Conservation (phyloP, 352 stramenopile genomes). For the Globisporangium iwayamae region DNA sequence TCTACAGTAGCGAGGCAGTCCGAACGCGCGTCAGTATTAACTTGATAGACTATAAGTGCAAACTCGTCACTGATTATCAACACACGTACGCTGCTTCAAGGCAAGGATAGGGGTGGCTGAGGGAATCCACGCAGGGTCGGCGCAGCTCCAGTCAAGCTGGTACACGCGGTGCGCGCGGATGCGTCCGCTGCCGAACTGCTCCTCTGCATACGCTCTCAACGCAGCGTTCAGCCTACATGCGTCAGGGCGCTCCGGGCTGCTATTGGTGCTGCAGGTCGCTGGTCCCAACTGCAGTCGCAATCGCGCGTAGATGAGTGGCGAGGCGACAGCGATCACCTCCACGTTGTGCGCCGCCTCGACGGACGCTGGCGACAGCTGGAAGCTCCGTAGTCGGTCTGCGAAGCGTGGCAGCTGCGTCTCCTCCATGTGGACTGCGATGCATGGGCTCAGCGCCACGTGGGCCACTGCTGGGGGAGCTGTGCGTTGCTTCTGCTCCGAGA, state of each 20-base stretch:
- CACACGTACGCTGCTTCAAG: slow-evolving; percentile 6
- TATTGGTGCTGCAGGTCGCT: too few relatives aligned
- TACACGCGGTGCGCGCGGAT: slow-evolving; percentile 54
- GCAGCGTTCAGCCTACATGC: neutral
- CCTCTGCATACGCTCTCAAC: neutral
- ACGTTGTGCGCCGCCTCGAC: neutral
- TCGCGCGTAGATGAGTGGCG: slow-evolving; percentile 18
- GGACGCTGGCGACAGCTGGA: neutral
- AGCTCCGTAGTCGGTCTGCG: slow-evolving; percentile 7
- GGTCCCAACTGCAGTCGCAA: neutral
- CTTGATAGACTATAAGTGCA: neutral
- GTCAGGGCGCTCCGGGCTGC: neutral
- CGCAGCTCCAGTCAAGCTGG: slow-evolving; percentile 38
- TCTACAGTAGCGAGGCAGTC: neutral
- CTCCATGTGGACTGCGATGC: slow-evolving; percentile 30
- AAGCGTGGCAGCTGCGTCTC: slow-evolving; percentile 29
- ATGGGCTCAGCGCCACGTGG: slow-evolving; percentile 6
- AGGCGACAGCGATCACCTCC: slow-evolving; percentile 9
- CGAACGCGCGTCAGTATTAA: neutral
- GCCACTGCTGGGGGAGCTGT: neutral
- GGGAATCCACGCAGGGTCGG: slow-evolving; percentile 41
- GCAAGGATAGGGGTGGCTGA: slow-evolving; percentile 2
- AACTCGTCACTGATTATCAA: neutral
- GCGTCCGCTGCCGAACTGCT: slow-evolving; percentile 23
- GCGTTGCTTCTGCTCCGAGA: neutral